Evolutionary conservation across 225 moss, liverwort and hornwort species (phyloP), one percentile per base, ranked within the genome.

Genomic region (Sphagnum contortum): DNA sequence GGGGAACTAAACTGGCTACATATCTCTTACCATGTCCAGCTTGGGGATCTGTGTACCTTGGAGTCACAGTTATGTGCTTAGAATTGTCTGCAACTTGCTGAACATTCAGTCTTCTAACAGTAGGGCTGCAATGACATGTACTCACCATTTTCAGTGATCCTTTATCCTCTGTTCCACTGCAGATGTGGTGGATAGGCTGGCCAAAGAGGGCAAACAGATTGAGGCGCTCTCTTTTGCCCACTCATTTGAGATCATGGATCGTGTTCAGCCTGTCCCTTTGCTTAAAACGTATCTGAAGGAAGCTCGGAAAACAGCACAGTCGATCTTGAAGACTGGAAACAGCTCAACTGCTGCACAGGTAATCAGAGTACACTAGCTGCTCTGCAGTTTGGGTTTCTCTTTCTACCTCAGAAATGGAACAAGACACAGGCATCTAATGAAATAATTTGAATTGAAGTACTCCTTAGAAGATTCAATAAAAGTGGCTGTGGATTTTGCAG

Each of bases 111-210:
- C 29, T 29, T 29, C 29, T 29, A 29, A 29, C 11, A 61, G 59
- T 71, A 78, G 73, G 57, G 70, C 56, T 68, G 53, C 46, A 66
- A 47, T 64, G 7, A 65, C 55, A 50, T 48, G 56, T 79, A 85
- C 78, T 78, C 72, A 85, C 74, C 62, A 48, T 64, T 49, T 72
- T 69, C 74, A 68, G 76, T 66, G 67, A 48, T 81, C 74, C 66
- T 75, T 73, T 73, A 78, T 78, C 88, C 74, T 75, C 66, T 91
- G 80, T 86, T 84, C 76, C 82, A 72, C 77, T 69, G 77, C 96
- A 99, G 98, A 99, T 83, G 88, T 99, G 81, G 98, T 99, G 91
- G 98, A 99, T 85, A 91, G 98, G 81, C 75, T 99, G 71, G 98
- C 98, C 60, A 99, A 99, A 80, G 98, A 99, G 81, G 93, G 98